These are phyloP conservation scores for Trypanosoma platydactyli DNA, from an alignment of 208 protist species.

Conservation along the genomic window DNA sequence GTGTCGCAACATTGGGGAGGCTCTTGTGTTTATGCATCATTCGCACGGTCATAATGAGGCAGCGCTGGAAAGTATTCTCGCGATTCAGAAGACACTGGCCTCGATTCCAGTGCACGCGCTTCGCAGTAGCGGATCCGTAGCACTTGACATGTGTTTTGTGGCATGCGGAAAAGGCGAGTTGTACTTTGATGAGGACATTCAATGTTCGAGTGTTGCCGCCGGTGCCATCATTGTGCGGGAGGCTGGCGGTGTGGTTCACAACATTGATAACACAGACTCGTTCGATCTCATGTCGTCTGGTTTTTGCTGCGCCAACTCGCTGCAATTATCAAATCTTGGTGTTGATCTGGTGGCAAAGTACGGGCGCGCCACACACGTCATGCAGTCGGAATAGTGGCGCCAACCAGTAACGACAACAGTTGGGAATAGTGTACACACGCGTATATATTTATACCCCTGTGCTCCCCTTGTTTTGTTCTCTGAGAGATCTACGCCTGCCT, in stretches of 20 bases:
- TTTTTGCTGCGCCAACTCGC: conserved; percentile 70
- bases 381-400: too few species aligned
- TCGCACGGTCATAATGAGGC: conserved; percentile 48
- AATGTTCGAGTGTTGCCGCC: conserved; percentile 80
- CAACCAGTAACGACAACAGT: too few species aligned
- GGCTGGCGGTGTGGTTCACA: conserved; percentile 87
- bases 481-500: too few species aligned
- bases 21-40: conserved; percentile 71
- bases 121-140: conserved; percentile 69
- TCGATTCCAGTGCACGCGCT: conserved; percentile 67
- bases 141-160: conserved; percentile 89
- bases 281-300: conserved; percentile 56
- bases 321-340: conserved; percentile 48
- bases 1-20: conserved; percentile 36
- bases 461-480: too few species aligned
- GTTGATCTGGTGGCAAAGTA: conserved; percentile 65
- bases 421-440: too few species aligned
- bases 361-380: conserved; percentile 32
- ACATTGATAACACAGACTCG: conserved; percentile 63
- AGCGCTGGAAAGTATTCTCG: conserved; percentile 52
- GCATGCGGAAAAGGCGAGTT: conserved; percentile 71
- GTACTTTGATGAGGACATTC: conserved; percentile 76
- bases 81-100: conserved; percentile 62
- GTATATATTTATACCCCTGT: too few species aligned
- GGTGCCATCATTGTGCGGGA: conserved; percentile 83